Base-by-base conservation (phyloP, 768 basidiomycete species). In the Pisolithus sp. region DNA sequence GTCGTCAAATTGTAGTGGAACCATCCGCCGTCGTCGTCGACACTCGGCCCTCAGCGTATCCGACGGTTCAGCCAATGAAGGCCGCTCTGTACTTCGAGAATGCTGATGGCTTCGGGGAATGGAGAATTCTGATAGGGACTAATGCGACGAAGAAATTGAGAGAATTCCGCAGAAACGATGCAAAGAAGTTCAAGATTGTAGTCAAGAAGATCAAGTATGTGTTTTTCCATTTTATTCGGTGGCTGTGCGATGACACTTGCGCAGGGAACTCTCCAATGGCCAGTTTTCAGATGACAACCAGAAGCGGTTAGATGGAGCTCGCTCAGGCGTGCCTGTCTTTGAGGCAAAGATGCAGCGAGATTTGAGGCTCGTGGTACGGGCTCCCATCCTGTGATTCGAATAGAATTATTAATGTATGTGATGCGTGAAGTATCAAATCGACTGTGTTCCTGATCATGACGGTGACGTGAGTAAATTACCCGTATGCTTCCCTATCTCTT, bases 221-320 rank as follows among this genome's bases (percentile, higher is more conserved):
- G 2, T 3, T 30, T 18, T 46, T 1, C 4, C 23, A 28, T 4
- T 21, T 21, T 12, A 10, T 23, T 12, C 12, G 23, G 4, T 15
- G 43, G 26, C 17, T 26, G 18, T 15, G 13, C 2, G 9, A 2
- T 44, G 17, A 17, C 17, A 8, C 10, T 30, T 2, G 10, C 10
- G 30, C 45, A 84, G 84, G 60, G 81, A 85, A 52, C 71, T 86
- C 8, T 85, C 82, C 0, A 71, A 73, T 26, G 82, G 83, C 0
- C 76, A 79, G 54, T 83, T 85, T 57, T 83, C 82, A 3, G 69
- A 72, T 24, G 77, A 81, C 55, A 84, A 83, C 57, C 80, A 83
- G 55, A 82, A 81, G 63, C 65, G 72, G 7, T 64, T 83, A 31
- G 76, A 66, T 10, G 73, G 75, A 2, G 46, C 62, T 0, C 65